Evolutionary conservation across 306 rosid genomes (phyloP).

Genomic region (Fragaria ananassa): DNA sequence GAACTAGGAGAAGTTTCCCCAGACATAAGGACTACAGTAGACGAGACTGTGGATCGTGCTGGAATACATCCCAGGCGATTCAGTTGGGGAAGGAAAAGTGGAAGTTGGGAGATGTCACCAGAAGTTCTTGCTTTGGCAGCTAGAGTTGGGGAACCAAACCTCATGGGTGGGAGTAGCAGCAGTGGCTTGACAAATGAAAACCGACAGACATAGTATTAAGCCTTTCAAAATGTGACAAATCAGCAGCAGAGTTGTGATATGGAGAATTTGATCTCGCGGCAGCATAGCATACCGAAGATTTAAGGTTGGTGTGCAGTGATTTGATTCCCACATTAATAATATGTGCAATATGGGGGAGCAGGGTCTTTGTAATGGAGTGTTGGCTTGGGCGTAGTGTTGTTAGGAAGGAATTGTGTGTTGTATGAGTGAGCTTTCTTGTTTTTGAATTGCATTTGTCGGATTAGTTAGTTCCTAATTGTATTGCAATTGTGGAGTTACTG

Average conservation of each 20-base stretch:
- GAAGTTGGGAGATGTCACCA: constrained; percentile 99
- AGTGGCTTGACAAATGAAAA: constrained; percentile 45
- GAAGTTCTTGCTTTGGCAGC: constrained; percentile 93
- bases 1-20: constrained; percentile 74
- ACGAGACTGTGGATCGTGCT: constrained; percentile 54
- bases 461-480: constrained; percentile 38
- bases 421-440: constrained; percentile 50
- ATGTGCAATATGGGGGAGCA: constrained; percentile 44
- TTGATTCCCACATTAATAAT: constrained; percentile 39
- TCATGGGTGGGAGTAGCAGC: constrained; percentile 56
- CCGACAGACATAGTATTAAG: constrained; percentile 19
- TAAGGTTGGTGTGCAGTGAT: constrained; percentile 31
- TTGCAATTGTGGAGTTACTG: constrained; percentile 37
- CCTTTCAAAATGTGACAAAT: constrained; percentile 14
- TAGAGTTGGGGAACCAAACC: constrained; percentile 76
- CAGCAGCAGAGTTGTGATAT: constrained; percentile 1
- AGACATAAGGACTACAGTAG: constrained; percentile 67
- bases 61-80: constrained; percentile 86
- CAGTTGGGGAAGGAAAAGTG: constrained; percentile 99
- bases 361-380: constrained; percentile 42
- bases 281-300: constrained; percentile 17
- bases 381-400: constrained; percentile 39
- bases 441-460: constrained; percentile 41
- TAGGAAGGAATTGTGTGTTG: constrained; percentile 60
- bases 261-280: constrained; percentile 32